phyloP scores from a whole-genome alignment of 192 early-diverging fungal genomes.

The Diversispora eburnea region DNA sequence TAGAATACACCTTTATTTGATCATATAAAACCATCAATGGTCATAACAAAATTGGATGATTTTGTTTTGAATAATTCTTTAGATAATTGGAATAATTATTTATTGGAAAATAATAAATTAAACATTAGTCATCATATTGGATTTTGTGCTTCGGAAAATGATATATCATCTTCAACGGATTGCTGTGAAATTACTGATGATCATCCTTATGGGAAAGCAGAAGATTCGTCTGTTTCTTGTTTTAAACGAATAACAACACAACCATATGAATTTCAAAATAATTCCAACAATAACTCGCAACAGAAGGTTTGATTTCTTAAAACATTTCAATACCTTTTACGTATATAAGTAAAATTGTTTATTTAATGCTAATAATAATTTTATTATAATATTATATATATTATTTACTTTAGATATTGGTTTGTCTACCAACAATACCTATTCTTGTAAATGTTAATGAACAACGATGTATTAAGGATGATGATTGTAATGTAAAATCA shows the following conservation, averaged over 20 bases:
- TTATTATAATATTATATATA: no score
- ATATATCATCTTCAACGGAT: slow-evolving; percentile 32
- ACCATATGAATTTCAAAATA: no score
- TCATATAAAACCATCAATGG: slow-evolving; percentile 42
- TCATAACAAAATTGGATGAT: slow-evolving; percentile 47
- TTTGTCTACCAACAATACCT: slow-evolving; percentile 41
- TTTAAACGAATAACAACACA: slow-evolving; percentile 33
- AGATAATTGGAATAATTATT: slow-evolving; percentile 29
- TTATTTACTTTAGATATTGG: not conserved
- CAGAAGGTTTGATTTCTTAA: slow-evolving; percentile 18
- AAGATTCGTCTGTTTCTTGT: slow-evolving; percentile 43
- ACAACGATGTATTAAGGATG: slow-evolving; percentile 38
- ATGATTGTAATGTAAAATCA: slow-evolving; percentile 32
- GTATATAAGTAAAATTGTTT: no score
- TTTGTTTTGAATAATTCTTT: slow-evolving; percentile 33
- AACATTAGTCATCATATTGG: slow-evolving; percentile 8
- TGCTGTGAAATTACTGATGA: slow-evolving; percentile 58
- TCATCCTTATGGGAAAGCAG: slow-evolving; percentile 54
- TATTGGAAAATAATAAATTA: slow-evolving; percentile 20
- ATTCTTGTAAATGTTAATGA: slow-evolving; percentile 34
- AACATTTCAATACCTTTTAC: not conserved
- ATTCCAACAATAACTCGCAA: not conserved
- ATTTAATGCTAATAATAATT: no score
- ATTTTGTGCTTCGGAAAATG: slow-evolving; percentile 31
- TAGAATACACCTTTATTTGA: slow-evolving; percentile 48